phyloP scores from a whole-genome alignment of 2,329 filamentous ascomycete genomes.

The Penicillium thymicola region DNA sequence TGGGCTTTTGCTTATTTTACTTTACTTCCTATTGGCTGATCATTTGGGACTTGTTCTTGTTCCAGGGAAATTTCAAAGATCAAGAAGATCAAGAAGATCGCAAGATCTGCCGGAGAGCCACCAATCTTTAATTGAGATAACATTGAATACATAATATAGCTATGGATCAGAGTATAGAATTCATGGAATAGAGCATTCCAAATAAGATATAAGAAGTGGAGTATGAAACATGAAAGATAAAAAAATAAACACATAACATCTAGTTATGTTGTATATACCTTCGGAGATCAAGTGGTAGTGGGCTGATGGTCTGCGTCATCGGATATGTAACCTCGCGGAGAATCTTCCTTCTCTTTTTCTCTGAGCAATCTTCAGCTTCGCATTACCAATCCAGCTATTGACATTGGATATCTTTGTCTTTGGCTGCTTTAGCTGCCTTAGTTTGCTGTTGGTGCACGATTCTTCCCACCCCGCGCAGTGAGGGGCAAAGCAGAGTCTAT shows the following conservation, averaged over 20 bases:
- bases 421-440: neutral
- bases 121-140: neutral
- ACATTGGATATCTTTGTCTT: neutral
- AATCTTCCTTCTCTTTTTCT: neutral
- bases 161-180: neutral
- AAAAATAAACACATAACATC: neutral
- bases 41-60: neutral
- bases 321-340: neutral
- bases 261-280: neutral
- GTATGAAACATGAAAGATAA: too few species aligned
- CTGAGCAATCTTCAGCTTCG: neutral
- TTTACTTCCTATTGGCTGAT: neutral
- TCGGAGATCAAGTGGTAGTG: neutral
- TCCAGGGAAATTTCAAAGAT: constrained; percentile 3
- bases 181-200: neutral
- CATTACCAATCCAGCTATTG: constrained; percentile 4
- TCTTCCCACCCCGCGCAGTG: constrained; percentile 4
- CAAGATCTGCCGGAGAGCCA: constrained; percentile 4
- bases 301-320: constrained; percentile 9
- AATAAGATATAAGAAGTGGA: neutral
- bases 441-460: neutral
- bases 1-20: constrained; percentile 2
- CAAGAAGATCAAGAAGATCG: neutral
- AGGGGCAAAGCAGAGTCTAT: constrained; percentile 3
- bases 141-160: neutral